Evolutionary conservation across 2,329 filamentous ascomycete genomes (phyloP).

Genomic region (Exophiala lecanii-corni): DNA sequence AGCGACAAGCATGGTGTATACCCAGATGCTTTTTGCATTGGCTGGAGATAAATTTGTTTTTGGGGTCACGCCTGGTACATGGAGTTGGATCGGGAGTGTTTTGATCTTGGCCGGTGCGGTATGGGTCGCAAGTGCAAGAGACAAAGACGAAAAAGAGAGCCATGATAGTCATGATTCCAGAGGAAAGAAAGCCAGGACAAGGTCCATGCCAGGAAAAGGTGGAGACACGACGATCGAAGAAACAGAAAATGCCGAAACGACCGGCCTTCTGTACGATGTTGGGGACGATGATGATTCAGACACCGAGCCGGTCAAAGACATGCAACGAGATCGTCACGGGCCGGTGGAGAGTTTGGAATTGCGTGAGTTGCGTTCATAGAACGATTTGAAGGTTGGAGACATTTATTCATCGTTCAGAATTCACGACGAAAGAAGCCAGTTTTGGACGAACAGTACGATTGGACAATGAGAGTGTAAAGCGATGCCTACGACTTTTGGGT

Average conservation of each 20-base stretch:
- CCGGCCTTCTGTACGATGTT: conserved; percentile 14
- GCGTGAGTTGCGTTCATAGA: background rate
- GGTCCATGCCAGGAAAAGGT: background rate
- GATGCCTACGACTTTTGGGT: too few relatives aligned
- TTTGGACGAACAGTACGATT: too few relatives aligned
- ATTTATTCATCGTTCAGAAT: too few relatives aligned
- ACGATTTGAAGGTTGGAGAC: too few relatives aligned
- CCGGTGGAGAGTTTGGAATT: conserved; percentile 6
- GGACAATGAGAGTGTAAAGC: too few relatives aligned
- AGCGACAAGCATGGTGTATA: conserved; percentile 65
- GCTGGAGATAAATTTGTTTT: conserved; percentile 61
- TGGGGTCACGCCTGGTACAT: conserved; percentile 52
- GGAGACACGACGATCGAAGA: background rate
- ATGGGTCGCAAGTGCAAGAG: conserved; percentile 57
- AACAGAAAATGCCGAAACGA: conserved; percentile 9
- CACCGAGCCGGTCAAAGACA: background rate
- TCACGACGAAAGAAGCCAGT: too few relatives aligned
- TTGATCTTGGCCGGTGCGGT: conserved; percentile 63
- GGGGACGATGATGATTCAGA: conserved; percentile 9
- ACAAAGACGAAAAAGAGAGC: conserved; percentile 25
- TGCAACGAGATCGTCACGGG: conserved; percentile 1
- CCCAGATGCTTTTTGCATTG: conserved; percentile 65
- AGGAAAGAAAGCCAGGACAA: background rate
- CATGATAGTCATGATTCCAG: conserved; percentile 20
- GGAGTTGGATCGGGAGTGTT: conserved; percentile 58